A percentile compares a stretch with the other conserved stretches of the same genome.
Conservation (phyloP, 345 rosid genomes). For the Lenwebbia sp. region DNA sequence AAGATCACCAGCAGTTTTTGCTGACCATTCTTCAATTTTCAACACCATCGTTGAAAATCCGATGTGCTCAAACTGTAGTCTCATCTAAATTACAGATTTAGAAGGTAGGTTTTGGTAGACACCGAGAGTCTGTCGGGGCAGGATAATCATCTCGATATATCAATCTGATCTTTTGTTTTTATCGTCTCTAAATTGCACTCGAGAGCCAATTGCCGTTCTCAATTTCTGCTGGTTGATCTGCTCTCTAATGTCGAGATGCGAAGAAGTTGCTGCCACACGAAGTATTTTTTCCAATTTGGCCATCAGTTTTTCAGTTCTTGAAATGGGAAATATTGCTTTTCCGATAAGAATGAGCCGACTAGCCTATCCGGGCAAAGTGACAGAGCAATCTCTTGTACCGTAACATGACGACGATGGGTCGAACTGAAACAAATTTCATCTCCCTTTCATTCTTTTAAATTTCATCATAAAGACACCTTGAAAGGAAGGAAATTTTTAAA, state of each 20-base stretch:
- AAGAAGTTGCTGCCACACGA: background rate
- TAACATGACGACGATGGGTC: background rate
- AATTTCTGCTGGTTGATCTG: background rate
- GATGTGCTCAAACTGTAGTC: background rate
- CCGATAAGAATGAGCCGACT: background rate
- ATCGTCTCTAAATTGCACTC: background rate
- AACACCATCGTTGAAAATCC: background rate
- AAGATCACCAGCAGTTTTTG: background rate
- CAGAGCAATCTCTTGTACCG: background rate
- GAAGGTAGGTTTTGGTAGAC: background rate
- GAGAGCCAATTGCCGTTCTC: background rate
- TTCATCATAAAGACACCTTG: background rate
- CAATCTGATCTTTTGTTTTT: background rate
- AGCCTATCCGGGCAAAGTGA: background rate
- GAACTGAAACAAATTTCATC: background rate
- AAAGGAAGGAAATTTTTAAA: background rate
- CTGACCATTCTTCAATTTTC: background rate
- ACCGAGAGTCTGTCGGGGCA: background rate
- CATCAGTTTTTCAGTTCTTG: background rate
- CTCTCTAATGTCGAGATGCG: background rate
- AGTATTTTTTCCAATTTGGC: background rate
- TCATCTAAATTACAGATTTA: background rate
- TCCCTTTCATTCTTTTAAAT: background rate
- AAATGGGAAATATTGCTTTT: background rate
- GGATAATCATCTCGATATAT: background rate